These are phyloP conservation scores for Lotus japonicus DNA, from an alignment of 306 rosid genomes.

Conservation along the genomic window DNA sequence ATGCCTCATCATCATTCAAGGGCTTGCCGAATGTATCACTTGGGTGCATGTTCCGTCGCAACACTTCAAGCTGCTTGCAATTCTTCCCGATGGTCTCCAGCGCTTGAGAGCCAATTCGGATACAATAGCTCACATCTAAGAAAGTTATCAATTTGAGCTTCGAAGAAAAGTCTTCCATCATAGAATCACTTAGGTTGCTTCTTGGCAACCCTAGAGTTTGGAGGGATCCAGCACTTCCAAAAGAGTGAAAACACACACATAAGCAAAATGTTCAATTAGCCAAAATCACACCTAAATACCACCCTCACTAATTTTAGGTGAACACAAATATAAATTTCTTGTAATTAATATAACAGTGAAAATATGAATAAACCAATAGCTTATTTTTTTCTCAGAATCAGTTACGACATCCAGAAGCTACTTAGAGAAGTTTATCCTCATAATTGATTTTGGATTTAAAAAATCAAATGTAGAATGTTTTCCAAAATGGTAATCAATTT, in stretches of 20 bases:
- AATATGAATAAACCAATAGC: too few relatives aligned
- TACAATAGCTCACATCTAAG: conserved; percentile 90
- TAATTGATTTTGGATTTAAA: too few relatives aligned
- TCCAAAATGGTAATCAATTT: too few relatives aligned
- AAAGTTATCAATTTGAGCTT: conserved; percentile 56
- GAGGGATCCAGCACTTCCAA: conserved; percentile 78
- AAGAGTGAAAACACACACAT: conserved; percentile 32
- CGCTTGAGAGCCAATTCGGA: conserved; percentile 47
- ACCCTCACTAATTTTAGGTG: too few relatives aligned
- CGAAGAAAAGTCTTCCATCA: conserved; percentile 53
- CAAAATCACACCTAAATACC: too few relatives aligned
- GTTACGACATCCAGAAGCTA: too few relatives aligned
- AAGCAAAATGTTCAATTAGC: too few relatives aligned
- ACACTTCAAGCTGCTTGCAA: conserved; percentile 58
- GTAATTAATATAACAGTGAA: too few relatives aligned
- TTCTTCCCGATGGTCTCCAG: conserved; percentile 79
- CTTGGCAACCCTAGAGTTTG: conserved; percentile 69
- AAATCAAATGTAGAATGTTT: too few relatives aligned
- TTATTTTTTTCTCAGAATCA: too few relatives aligned
- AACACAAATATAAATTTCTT: too few relatives aligned
- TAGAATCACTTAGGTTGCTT: conserved; percentile 47
- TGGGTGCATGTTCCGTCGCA: conserved; percentile 88
- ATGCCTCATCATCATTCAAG: conserved; percentile 53
- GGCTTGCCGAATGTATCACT: conserved; percentile 66
- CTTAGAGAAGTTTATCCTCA: too few relatives aligned